A percentile compares a stretch with the other conserved stretches of the same genome.
Evolutionary conservation across 2,329 filamentous ascomycete species (phyloP).

Genomic region (Aspergillus tamarii): DNA sequence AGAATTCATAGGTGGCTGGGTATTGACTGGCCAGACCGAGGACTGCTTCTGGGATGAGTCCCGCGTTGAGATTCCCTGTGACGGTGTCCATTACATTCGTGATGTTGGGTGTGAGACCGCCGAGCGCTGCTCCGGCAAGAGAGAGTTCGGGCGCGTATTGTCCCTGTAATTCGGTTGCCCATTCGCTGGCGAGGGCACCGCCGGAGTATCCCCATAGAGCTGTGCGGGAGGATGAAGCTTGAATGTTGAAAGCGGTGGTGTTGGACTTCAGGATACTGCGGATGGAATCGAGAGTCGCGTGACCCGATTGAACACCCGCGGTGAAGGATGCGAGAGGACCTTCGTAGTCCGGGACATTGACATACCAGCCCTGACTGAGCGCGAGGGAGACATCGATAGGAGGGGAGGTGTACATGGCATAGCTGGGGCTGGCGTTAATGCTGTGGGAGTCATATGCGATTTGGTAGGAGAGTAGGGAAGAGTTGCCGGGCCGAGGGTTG

Average conservation of each 20-base stretch:
- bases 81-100: slow-evolving; percentile 26
- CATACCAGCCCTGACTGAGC: slow-evolving; percentile 50
- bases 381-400: slow-evolving; percentile 36
- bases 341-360: slow-evolving; percentile 52
- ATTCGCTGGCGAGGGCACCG: slow-evolving; percentile 17
- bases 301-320: slow-evolving; percentile 45
- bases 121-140: slow-evolving; percentile 33
- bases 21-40: slow-evolving; percentile 25
- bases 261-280: slow-evolving; percentile 38
- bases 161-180: slow-evolving; percentile 20
- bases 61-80: slow-evolving; percentile 25
- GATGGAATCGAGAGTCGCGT: slow-evolving; percentile 48
- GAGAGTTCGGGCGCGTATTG: slow-evolving; percentile 20
- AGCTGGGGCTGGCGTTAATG: slow-evolving; percentile 27
- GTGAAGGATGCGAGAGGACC: slow-evolving; percentile 47
- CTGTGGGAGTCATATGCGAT: slow-evolving; percentile 31
- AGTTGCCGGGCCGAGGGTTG: slow-evolving; percentile 23
- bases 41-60: slow-evolving; percentile 27
- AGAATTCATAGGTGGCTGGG: slow-evolving; percentile 20
- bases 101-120: slow-evolving; percentile 35
- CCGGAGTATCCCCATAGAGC: slow-evolving; percentile 26
- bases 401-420: slow-evolving; percentile 20
- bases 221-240: slow-evolving; percentile 16
- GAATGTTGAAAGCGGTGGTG: slow-evolving; percentile 29
- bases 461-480: slow-evolving; percentile 45